Conservation (phyloP, 768 basidiomycete genomes). For the Multifurca ochricompacta region DNA sequence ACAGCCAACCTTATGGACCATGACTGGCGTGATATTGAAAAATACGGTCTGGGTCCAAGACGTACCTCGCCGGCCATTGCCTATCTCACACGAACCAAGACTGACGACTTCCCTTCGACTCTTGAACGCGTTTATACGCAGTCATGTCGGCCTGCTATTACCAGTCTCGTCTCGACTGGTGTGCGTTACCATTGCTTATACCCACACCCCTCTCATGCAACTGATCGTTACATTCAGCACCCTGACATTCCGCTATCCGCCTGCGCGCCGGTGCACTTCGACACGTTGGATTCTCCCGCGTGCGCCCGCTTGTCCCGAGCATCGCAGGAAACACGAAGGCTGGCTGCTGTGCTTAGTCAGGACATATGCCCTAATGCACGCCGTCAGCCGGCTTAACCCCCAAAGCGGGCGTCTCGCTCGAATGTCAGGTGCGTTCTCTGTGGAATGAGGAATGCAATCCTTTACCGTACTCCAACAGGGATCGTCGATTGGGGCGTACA, state of each 20-base stretch:
- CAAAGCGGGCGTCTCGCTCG: slow-evolving; percentile 45
- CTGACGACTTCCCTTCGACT: slow-evolving; percentile 50
- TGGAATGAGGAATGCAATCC: neutral
- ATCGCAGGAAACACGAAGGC: slow-evolving; percentile 83
- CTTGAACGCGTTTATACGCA: slow-evolving; percentile 49
- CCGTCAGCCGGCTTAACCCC: slow-evolving; percentile 46
- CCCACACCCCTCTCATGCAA: neutral
- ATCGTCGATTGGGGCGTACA: slow-evolving; percentile 77
- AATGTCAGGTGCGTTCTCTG: slow-evolving; percentile 62
- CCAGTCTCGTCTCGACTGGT: slow-evolving; percentile 45
- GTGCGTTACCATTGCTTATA: slow-evolving; percentile 24
- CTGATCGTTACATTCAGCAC: slow-evolving; percentile 30
- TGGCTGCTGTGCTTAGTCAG: slow-evolving; percentile 51
- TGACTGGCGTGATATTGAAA: slow-evolving; percentile 85
- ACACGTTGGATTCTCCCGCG: slow-evolving; percentile 73
- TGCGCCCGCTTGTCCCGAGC: slow-evolving; percentile 71
- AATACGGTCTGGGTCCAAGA: slow-evolving; percentile 89
- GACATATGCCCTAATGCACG: slow-evolving; percentile 71
- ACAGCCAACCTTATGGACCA: slow-evolving; percentile 82
- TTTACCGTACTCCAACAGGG: slow-evolving; percentile 41
- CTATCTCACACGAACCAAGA: slow-evolving; percentile 36
- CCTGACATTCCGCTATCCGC: slow-evolving; percentile 52
- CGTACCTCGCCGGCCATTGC: slow-evolving; percentile 44
- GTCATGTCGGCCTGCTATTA: slow-evolving; percentile 56
- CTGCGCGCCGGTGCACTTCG: slow-evolving; percentile 49